Evolutionary conservation across 2,329 filamentous ascomycete genomes (phyloP).

Genomic region (Emericellopsis atlantica): DNA sequence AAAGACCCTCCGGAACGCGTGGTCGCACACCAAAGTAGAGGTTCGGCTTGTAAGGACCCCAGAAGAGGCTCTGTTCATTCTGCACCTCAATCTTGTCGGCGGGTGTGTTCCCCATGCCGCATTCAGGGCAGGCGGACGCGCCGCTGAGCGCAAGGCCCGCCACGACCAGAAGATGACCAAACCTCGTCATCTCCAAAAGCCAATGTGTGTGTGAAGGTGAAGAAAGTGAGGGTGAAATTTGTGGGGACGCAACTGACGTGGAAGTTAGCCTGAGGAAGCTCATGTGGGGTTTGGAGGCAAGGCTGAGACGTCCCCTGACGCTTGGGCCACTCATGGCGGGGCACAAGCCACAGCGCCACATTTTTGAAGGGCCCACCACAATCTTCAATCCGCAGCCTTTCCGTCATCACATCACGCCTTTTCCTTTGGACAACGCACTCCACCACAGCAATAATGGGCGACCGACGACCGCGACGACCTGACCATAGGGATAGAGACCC

Average conservation of each 20-base stretch:
- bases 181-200: conserved; percentile 2
- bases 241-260: background rate
- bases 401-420: conserved; percentile 1
- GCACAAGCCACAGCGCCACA: background rate
- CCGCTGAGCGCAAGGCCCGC: conserved; percentile 13
- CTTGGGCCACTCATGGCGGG: too few species aligned
- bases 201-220: background rate
- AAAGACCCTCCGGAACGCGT: conserved; percentile 67
- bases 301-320: too few species aligned
- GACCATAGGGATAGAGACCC: conserved; percentile 26
- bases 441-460: conserved; percentile 14
- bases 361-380: background rate
- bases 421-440: background rate
- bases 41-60: conserved; percentile 91
- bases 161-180: conserved; percentile 17
- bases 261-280: background rate
- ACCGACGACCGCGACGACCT: conserved; percentile 18
- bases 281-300: too few species aligned
- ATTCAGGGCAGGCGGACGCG: conserved; percentile 7
- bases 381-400: conserved; percentile 2
- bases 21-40: conserved; percentile 87
- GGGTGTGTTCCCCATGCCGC: too few species aligned
- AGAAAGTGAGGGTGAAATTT: background rate
- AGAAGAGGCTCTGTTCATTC: conserved; percentile 78
- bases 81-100: conserved; percentile 29